Evolutionary conservation across 768 basidiomycete species (phyloP).

Genomic region (Pulveroboletus sp.): DNA sequence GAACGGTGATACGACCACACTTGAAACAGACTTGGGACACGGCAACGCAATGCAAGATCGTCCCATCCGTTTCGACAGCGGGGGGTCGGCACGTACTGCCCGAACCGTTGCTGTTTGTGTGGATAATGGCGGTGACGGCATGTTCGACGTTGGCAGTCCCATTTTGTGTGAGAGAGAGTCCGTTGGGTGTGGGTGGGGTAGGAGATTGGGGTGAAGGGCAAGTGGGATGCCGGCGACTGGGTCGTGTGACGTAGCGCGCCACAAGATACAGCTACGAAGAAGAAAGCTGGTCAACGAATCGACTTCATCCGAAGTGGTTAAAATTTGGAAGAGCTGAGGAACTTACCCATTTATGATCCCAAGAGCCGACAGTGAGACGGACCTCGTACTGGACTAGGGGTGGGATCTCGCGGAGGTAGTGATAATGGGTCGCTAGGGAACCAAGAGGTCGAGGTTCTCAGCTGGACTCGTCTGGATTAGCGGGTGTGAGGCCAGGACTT

Average conservation of each 20-base stretch:
- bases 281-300: neutral
- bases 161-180: neutral
- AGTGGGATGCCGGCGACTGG: constrained; percentile 22
- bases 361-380: constrained; percentile 48
- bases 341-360: constrained; percentile 80
- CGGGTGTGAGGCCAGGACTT: neutral
- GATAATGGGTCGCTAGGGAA: constrained; percentile 54
- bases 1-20: constrained; percentile 64
- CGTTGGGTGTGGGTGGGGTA: constrained; percentile 14
- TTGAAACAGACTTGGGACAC: constrained; percentile 69
- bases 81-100: constrained; percentile 1
- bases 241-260: constrained; percentile 57
- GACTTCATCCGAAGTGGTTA: neutral
- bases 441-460: neutral
- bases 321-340: neutral
- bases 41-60: constrained; percentile 55
- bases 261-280: constrained; percentile 52
- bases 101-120: neutral
- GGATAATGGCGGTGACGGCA: constrained; percentile 10
- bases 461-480: neutral
- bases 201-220: constrained; percentile 14
- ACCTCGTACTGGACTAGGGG: constrained; percentile 60
- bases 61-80: constrained; percentile 41
- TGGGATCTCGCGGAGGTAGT: constrained; percentile 68
- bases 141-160: constrained; percentile 12